Evolutionary conservation across 2,329 filamentous ascomycete species (phyloP).

Genomic region (Aspergillus transmontanensis): DNA sequence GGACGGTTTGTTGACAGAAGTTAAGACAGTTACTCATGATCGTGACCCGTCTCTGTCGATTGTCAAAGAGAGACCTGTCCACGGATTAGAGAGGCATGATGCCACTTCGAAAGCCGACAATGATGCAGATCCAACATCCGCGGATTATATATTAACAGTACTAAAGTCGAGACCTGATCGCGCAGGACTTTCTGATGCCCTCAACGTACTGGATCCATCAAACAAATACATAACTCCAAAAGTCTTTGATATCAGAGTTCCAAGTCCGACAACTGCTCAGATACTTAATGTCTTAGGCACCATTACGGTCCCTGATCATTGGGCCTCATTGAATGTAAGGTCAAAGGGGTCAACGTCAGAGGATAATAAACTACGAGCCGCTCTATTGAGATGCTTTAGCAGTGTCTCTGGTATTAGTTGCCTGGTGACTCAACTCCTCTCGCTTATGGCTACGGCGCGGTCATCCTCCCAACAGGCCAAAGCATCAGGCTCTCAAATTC

Average conservation of each 20-base stretch:
- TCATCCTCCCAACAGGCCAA: slow-evolving; percentile 31
- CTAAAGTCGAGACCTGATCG: slow-evolving; percentile 45
- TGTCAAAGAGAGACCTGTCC: slow-evolving; percentile 15
- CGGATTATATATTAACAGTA: slow-evolving; percentile 37
- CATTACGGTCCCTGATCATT: slow-evolving; percentile 79
- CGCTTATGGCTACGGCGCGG: slow-evolving; percentile 50
- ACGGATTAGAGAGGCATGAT: slow-evolving; percentile 14
- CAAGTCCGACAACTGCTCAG: slow-evolving; percentile 70
- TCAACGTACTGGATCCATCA: slow-evolving; percentile 41
- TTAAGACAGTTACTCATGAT: slow-evolving; percentile 39
- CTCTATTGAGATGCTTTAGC: slow-evolving; percentile 65
- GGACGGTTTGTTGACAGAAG: slow-evolving; percentile 43
- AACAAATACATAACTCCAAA: slow-evolving; percentile 24
- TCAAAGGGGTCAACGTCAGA: slow-evolving; percentile 15
- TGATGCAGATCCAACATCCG: slow-evolving; percentile 26
- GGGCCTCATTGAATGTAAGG: slow-evolving; percentile 59
- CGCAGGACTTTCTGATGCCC: slow-evolving; percentile 31
- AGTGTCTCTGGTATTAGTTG: slow-evolving; percentile 79
- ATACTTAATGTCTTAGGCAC: slow-evolving; percentile 75
- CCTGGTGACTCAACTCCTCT: slow-evolving; percentile 69
- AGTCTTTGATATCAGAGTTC: slow-evolving; percentile 60
- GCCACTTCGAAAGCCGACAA: slow-evolving; percentile 14
- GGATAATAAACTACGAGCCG: slow-evolving; percentile 38
- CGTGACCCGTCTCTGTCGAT: slow-evolving; percentile 21
- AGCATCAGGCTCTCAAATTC: slow-evolving; percentile 35